Conservation (phyloP, 257 asterid species). For the Rubia yunnanensis region DNA sequence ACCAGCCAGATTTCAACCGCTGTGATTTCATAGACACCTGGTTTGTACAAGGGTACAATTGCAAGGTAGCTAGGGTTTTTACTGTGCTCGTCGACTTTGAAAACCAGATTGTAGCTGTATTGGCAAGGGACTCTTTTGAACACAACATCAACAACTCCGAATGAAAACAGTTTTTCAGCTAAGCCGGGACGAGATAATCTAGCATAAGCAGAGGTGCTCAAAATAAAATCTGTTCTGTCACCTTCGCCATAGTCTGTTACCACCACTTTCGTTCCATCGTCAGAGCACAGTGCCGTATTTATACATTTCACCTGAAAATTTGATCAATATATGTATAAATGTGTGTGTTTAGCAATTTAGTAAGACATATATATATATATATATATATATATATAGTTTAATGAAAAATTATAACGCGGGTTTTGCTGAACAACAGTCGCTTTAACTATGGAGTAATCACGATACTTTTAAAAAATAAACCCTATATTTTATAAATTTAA, state of each 20-base stretch:
- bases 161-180: slow-evolving; percentile 37
- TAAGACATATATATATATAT: no score
- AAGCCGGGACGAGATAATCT: slow-evolving; percentile 43
- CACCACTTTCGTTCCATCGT: slow-evolving; percentile 47
- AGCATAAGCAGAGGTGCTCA: slow-evolving; percentile 44
- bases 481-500: no score
- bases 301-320: slow-evolving; percentile 53
- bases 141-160: slow-evolving; percentile 56
- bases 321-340: background rate
- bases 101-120: slow-evolving; percentile 27
- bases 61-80: slow-evolving; percentile 46
- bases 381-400: no score
- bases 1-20: slow-evolving; percentile 47
- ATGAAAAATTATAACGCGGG: no score
- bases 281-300: slow-evolving; percentile 43
- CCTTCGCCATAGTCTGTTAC: slow-evolving; percentile 76
- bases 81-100: slow-evolving; percentile 55
- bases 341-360: no score
- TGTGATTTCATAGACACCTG: slow-evolving; percentile 29
- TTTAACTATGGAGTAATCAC: no score
- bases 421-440: no score
- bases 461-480: no score
- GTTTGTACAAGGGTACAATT: slow-evolving; percentile 40
- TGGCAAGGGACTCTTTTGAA: slow-evolving; percentile 46
- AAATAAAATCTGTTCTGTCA: slow-evolving; percentile 52